phyloP scores from a whole-genome alignment of 2,329 filamentous ascomycete genomes.

The Claviceps lovelessii region DNA sequence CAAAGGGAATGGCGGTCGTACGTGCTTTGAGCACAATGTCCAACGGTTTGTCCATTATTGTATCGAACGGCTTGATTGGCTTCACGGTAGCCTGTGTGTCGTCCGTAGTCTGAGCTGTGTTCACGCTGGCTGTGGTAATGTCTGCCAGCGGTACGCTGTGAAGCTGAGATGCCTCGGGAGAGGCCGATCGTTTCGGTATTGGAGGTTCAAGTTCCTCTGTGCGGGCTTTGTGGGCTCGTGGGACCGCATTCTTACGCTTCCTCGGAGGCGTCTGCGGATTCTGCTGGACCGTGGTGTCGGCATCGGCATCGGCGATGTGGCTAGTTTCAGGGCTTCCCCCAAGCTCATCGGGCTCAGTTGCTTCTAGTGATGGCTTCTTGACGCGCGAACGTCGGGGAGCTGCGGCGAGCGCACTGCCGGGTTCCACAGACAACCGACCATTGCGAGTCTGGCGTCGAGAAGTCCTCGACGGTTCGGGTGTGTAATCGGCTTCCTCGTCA shows the following conservation, averaged over 20 bases:
- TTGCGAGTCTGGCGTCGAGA: constrained; percentile 35
- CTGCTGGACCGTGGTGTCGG: constrained; percentile 19
- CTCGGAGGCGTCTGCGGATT: constrained; percentile 28
- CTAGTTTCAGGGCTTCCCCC: constrained; percentile 13
- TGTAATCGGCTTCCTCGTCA: constrained; percentile 63
- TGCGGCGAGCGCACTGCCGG: constrained; percentile 32
- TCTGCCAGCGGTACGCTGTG: constrained; percentile 52
- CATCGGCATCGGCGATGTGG: constrained; percentile 22
- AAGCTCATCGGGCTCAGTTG: constrained; percentile 12
- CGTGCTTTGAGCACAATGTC: constrained; percentile 85
- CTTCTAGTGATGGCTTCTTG: constrained; percentile 19
- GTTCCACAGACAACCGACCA: constrained; percentile 28
- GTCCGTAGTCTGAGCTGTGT: constrained; percentile 21
- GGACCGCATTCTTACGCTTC: constrained; percentile 51
- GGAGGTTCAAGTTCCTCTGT: constrained; percentile 26
- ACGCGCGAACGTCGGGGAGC: constrained; percentile 25
- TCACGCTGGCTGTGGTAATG: constrained; percentile 54
- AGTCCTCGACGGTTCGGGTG: constrained; percentile 51
- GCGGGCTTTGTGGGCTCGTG: constrained; percentile 25
- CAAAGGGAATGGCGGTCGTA: constrained; percentile 49
- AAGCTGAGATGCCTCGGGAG: constrained; percentile 38
- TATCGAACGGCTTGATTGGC: constrained; percentile 62
- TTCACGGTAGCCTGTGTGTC: constrained; percentile 35
- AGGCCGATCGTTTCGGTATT: constrained; percentile 38
- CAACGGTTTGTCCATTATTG: constrained; percentile 75